phyloP scores from a whole-genome alignment of 2,329 filamentous ascomycete genomes.

The Xylariaceae sp. region DNA sequence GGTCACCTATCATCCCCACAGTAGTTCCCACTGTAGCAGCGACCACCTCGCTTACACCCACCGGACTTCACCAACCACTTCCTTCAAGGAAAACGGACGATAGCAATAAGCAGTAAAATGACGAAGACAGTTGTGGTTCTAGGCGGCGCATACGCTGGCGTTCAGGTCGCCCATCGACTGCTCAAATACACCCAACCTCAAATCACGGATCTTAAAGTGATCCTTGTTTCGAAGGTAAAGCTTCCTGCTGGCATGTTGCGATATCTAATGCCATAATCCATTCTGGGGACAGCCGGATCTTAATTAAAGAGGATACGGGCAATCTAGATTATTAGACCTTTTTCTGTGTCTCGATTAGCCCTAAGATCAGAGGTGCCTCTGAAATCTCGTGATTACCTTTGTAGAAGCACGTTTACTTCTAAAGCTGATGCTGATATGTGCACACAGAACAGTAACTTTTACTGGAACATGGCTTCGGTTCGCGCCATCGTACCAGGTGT shows the following conservation, averaged over 20 bases:
- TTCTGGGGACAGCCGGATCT: not conserved
- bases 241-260: not conserved
- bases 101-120: slow-evolving; percentile 44
- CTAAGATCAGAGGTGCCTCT: no score
- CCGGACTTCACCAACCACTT: slow-evolving; percentile 28
- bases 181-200: slow-evolving; percentile 57
- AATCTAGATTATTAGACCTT: not conserved
- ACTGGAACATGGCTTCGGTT: slow-evolving; percentile 63
- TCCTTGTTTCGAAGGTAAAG: slow-evolving; percentile 62
- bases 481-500: slow-evolving; percentile 59
- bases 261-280: not conserved
- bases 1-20: not conserved
- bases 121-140: slow-evolving; percentile 60
- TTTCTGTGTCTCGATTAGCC: no score
- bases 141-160: slow-evolving; percentile 59
- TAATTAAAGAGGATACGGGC: not conserved
- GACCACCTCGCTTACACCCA: not conserved
- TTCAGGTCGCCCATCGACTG: slow-evolving; percentile 59
- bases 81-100: slow-evolving; percentile 1
- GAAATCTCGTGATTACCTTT: no score
- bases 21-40: not conserved
- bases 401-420: no score
- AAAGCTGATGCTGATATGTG: slow-evolving; percentile 15
- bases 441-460: slow-evolving; percentile 60
- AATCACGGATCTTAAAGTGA: slow-evolving; percentile 56